A percentile compares a stretch with the other conserved stretches of the same genome.
Evolutionary conservation across 345 rosid species (phyloP).

Genomic region (Lepidium sativum): DNA sequence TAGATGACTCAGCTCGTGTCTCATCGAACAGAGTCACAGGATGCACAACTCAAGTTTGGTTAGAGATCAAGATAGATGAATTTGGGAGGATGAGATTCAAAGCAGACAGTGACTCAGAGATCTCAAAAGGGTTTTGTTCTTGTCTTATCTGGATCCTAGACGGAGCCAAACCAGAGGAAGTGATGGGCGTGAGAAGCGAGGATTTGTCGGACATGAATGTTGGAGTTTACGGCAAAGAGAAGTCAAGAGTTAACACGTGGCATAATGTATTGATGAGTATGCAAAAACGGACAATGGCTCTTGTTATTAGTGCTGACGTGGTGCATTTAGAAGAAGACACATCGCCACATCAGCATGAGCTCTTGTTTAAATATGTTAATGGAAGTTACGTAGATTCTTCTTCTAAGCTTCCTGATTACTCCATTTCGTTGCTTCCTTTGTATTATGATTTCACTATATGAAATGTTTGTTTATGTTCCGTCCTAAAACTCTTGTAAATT

Average conservation of each 20-base stretch:
- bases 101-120: conserved; percentile 90
- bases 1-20: conserved; percentile 57
- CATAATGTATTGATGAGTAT: conserved; percentile 55
- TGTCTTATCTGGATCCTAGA: conserved; percentile 75
- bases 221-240: conserved; percentile 49
- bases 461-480: background rate
- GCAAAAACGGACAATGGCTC: conserved; percentile 46
- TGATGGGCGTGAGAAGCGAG: conserved; percentile 49
- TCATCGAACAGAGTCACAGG: conserved; percentile 57
- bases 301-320: conserved; percentile 18
- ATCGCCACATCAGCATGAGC: background rate
- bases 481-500: background rate
- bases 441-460: conserved; percentile 24
- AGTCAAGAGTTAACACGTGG: conserved; percentile 83
- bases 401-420: background rate
- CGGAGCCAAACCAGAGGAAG: conserved; percentile 75
- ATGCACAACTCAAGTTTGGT: conserved; percentile 91
- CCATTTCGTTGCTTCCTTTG: conserved; percentile 22
- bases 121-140: conserved; percentile 65
- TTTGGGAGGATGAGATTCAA: conserved; percentile 53
- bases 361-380: background rate
- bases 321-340: conserved; percentile 1
- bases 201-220: conserved; percentile 71
- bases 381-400: conserved; percentile 21
- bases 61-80: conserved; percentile 45